These are phyloP conservation scores for Ogataea ramenticola DNA, from an alignment of 805 yeast genomes.

Conservation along the genomic window DNA sequence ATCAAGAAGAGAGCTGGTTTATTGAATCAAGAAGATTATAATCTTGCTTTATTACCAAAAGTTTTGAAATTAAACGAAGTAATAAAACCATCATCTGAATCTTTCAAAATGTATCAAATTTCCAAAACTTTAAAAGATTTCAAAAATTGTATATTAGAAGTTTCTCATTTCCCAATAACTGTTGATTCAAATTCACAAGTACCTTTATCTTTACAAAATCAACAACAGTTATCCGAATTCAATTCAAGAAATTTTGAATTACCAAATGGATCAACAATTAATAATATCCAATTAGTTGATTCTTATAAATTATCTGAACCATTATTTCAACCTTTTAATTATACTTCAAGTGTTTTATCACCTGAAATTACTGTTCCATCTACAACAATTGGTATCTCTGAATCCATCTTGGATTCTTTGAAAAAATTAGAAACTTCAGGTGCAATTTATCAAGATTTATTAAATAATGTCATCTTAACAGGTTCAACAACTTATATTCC, in stretches of 20 bases:
- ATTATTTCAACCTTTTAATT: constrained; percentile 56
- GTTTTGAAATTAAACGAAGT: constrained; percentile 15
- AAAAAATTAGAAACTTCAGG: constrained; percentile 37
- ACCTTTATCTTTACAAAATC: not conserved
- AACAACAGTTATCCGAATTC: not conserved
- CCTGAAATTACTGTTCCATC: constrained; percentile 37
- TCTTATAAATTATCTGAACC: constrained; percentile 56
- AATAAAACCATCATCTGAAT: constrained; percentile 22
- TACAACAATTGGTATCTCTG: constrained; percentile 44
- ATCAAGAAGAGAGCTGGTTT: constrained; percentile 29
- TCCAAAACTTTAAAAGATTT: constrained; percentile 40
- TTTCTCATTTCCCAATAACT: constrained; percentile 22
- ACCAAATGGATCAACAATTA: constrained; percentile 44
- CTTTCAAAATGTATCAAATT: constrained; percentile 32
- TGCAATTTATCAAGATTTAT: constrained; percentile 30
- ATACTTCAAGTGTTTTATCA: constrained; percentile 25
- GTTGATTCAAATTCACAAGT: constrained; percentile 11
- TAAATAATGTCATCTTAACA: constrained; percentile 47
- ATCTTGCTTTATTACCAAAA: constrained; percentile 26
- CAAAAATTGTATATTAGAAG: constrained; percentile 28
- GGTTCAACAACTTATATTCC: constrained; percentile 54
- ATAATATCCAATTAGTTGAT: constrained; percentile 38
- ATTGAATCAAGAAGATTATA: constrained; percentile 23
- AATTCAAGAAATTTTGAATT: constrained; percentile 45
- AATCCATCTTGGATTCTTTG: constrained; percentile 36